Evolutionary conservation across 129 eudicot genomes (phyloP), one percentile per base, ranked within the genome.

Genomic region (Dittrichia graveolens): DNA sequence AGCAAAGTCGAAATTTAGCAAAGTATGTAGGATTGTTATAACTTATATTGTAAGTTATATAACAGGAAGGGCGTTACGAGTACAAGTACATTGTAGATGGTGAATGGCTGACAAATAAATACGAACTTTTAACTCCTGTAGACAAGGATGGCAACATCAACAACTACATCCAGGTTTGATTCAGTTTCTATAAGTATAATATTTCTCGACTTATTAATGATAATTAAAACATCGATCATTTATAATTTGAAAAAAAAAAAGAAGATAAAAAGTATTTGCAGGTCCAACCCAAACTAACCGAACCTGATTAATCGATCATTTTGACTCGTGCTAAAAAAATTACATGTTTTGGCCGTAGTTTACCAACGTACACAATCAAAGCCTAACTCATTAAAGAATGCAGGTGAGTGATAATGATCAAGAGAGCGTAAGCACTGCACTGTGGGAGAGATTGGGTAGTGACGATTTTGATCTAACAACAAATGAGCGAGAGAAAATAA

Each of bases 31-130:
- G 37, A 24, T 24, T 24, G 31, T 24, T 24, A 24, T 24, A 24
- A 24, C 31, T 24, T 24, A 24, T 24, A 24, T 24, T 24, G 31
- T 24, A 24, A 24, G 31, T 24, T 35, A 56, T 19, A 35, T 19
- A 6, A 82, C 80, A 93, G 98, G 98, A 90, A 84, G 98, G 98
- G 60, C 67, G 79, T 56, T 90, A 90, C n/a, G 98, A 93, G 84
- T 93, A 93, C 89, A 93, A 93, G 89, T 93, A 93, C 72, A 62
- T 93, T 15, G 86, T 93, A 38, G 88, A 93, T 81, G 96, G 95
- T 4, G 82, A 78, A 67, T 93, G 98, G 98, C 19, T 76, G 74
- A 65, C 74, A 71, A 93, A 90, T 69, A 55, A 84, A 63, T 0
- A 84, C 37, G 98, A 93, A 76, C 92, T 59, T 15, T 47, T 85